Evolutionary conservation across 257 asterid genomes (phyloP), one percentile per base, ranked within the genome.

Genomic region (Parsonsia alboflavescens): DNA sequence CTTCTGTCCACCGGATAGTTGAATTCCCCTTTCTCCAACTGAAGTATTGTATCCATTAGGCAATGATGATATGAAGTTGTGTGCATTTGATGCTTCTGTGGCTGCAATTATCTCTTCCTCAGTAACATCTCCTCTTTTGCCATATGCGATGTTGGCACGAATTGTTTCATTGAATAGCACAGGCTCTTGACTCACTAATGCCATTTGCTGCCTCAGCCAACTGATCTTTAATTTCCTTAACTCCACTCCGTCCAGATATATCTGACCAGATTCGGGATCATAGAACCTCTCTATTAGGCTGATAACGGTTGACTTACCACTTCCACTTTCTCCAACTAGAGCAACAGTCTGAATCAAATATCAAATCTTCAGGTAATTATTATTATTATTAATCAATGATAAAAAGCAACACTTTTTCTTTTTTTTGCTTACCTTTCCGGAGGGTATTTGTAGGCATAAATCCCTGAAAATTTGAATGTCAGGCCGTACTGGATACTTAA

Each of bases 151-250:
- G 84, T 90, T 92, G 73, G 83, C 80, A 0, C 92, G 88, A 10
- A 92, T 92, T 0, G 96, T 85, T 57, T 88, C 96, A 41, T 90
- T 90, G 84, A 92, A 90, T 56, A 92, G 87, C 17, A 87, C 68
- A 7, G 97, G 97, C 66, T 92, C 97, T 76, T 92, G 97, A 78
- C 97, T 89, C 39, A 92, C 97, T 52, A 92, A 45, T 15, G 93
- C 97, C 89, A 92, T 90, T 41, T 90, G 96, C 36, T 88, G 89
- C 82, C 97, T 86, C 6, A 92, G 86, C 96, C 93, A 90, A 50
- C 86, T 74, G 54, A 92, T 53, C 77, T 85, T 90, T 45, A 90
- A 77, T 30, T 75, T 81, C 68, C 45, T 28, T 8, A 90, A 62
- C 7, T 87, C 89, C 6, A 85, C 84, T 2, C 87, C 88, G n/a